Conservation (phyloP, 1,139 yeast species). For the Scheffersomyces segobiensis region DNA sequence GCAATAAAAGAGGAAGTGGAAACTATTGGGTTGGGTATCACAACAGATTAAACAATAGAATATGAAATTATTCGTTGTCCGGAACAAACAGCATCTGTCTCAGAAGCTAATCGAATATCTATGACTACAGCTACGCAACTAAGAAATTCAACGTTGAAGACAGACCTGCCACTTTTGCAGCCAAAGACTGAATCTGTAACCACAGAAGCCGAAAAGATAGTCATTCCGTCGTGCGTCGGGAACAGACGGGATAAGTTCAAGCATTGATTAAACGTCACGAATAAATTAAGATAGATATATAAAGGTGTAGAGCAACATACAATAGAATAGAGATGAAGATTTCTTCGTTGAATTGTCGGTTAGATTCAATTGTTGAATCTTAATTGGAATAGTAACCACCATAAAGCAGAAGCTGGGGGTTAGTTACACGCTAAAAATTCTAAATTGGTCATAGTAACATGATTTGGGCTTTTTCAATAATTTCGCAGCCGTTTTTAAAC, state of each 20-base stretch:
- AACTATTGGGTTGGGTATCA: neutral
- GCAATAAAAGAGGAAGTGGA: neutral
- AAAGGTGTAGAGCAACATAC: neutral
- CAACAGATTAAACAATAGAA: neutral
- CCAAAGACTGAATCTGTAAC: neutral
- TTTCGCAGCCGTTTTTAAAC: no score
- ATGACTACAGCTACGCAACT: neutral
- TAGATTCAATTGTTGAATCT: no score
- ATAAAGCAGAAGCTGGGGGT: no score
- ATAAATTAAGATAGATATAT: no score
- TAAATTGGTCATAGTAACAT: no score
- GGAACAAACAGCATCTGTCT: neutral
- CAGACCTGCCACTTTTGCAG: neutral
- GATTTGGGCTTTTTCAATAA: no score
- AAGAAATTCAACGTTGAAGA: neutral
- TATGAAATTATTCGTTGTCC: neutral
- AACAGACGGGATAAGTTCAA: neutral
- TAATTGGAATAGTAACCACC: no score
- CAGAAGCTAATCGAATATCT: neutral
- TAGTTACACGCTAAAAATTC: no score
- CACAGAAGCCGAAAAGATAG: neutral
- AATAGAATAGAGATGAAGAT: neutral
- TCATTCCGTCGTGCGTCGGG: neutral
- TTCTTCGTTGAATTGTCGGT: no score
- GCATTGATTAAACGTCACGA: neutral